Base-by-base conservation (phyloP, 2,329 filamentous ascomycete species). In the Cercospora nicotianae region DNA sequence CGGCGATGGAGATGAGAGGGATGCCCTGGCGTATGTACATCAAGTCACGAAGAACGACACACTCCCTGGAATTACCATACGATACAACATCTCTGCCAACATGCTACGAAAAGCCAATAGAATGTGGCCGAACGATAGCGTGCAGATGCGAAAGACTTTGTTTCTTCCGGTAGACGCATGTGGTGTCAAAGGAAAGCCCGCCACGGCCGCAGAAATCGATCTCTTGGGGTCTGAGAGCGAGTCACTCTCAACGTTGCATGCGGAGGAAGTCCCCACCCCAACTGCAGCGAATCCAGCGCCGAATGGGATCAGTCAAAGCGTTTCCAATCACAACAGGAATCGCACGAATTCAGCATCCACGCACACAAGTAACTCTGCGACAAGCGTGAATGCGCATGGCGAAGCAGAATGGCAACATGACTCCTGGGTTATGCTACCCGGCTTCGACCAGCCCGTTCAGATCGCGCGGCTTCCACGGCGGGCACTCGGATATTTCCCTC, bases 71-170 rank as follows among this genome's bases (percentile, higher is more conserved):
- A 89, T 99, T 61, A 91, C 95, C 63, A 89, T 99, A 72, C 91
- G 90, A 74, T 99, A 96, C 80, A 90, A 92, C 74, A 98, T 94
- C 78, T 88, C 91, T 70, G 89, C 93, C 65, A 90, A 94, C 59
- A 86, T 91, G 1, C 89, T 99, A 72, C 87, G 92, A 67, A 95
- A 92, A 77, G 89, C 93, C 45, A 99, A 99, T 78, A 89, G 95
- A 10, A 89, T 99, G 75, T 99, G 95, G 95, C 92, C 93, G 6
- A 92, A 93, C 71, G 95, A 98, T 77, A 93, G 89, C 70, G 90
- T 98, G 39, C 94, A 97, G 78, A 88, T 89, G 59, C 89, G 94
- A 67, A 92, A 92, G 75, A 90, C 88, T 71, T 85, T 99, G 16
- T 86, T 94, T 8, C 82, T 99, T 63, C 95, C 95, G 0, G 92